phyloP scores from a whole-genome alignment of 2,329 filamentous ascomycete genomes.

The Pseudogymnoascus sp. region DNA sequence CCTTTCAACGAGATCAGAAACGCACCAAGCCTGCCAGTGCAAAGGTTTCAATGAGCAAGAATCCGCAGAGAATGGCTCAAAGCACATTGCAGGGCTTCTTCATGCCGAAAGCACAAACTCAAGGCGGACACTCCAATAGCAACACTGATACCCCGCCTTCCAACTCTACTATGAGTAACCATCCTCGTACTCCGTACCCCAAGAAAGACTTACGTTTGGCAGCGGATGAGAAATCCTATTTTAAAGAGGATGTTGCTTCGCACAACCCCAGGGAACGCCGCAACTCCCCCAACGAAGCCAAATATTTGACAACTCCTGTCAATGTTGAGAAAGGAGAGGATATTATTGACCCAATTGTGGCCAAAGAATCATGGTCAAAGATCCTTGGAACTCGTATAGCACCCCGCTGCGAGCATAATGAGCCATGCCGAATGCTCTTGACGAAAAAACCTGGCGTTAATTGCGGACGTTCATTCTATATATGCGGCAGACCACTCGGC shows the following conservation, averaged over 20 bases:
- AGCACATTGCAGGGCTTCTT: conserved; percentile 67
- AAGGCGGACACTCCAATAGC: neutral
- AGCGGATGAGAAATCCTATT: neutral
- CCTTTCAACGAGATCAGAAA: conserved; percentile 35
- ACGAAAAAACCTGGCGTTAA: conserved; percentile 91
- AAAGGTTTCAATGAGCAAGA: conserved; percentile 30
- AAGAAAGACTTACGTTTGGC: neutral
- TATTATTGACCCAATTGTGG: conserved; percentile 60
- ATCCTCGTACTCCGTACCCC: neutral
- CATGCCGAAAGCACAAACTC: conserved; percentile 44
- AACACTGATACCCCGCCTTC: neutral
- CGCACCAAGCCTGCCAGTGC: conserved; percentile 39
- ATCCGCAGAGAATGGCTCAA: conserved; percentile 39
- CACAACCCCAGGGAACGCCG: neutral
- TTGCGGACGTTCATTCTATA: conserved; percentile 60
- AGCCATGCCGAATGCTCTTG: conserved; percentile 73
- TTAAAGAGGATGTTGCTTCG: neutral
- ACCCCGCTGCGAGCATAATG: conserved; percentile 80
- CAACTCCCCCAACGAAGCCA: neutral
- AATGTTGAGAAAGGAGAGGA: conserved; percentile 20
- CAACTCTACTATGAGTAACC: neutral
- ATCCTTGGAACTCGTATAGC: conserved; percentile 67
- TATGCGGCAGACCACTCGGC: conserved; percentile 66
- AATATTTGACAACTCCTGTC: conserved; percentile 11
- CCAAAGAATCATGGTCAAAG: conserved; percentile 79